A percentile compares a stretch with the other conserved stretches of the same genome.
These are phyloP conservation scores for Lepidium didymum DNA, from an alignment of 345 rosid genomes.

Conservation along the genomic window DNA sequence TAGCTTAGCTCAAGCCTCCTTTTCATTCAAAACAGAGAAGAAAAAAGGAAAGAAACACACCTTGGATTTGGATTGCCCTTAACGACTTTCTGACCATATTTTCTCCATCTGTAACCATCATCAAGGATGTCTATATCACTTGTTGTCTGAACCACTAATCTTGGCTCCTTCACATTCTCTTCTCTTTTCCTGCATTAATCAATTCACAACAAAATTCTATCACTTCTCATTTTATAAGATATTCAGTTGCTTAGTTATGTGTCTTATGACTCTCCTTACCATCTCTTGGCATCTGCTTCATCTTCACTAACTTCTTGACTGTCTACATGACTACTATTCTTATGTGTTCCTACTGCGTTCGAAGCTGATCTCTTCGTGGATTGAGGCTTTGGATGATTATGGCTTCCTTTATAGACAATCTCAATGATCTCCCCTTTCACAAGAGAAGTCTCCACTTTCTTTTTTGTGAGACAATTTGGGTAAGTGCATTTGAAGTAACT, in stretches of 20 bases:
- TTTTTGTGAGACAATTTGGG: constrained; percentile 72
- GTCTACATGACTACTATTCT: constrained; percentile 43
- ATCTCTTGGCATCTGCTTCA: constrained; percentile 75
- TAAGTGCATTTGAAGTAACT: constrained; percentile 92
- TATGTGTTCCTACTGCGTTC: constrained; percentile 33
- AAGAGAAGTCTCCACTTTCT: constrained; percentile 79
- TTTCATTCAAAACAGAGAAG: background rate
- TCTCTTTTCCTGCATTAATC: constrained; percentile 62
- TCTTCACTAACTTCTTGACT: constrained; percentile 57
- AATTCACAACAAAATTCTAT: constrained; percentile 37
- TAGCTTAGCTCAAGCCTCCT: constrained; percentile 41
- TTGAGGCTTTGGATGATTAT: constrained; percentile 84
- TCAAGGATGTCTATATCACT: constrained; percentile 92
- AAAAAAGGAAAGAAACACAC: constrained; percentile 21
- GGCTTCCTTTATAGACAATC: constrained; percentile 84
- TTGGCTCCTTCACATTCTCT: constrained; percentile 79
- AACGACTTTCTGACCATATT: constrained; percentile 95
- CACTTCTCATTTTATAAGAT: constrained; percentile 26
- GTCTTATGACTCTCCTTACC: constrained; percentile 32
- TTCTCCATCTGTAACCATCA: constrained; percentile 96
- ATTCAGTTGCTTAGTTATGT: background rate
- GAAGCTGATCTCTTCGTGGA: constrained; percentile 62
- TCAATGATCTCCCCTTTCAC: constrained; percentile 80
- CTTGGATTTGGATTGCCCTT: constrained; percentile 95
- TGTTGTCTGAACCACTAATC: constrained; percentile 91